A percentile compares a stretch with the other conserved stretches of the same genome.
These are phyloP conservation scores for Cyamopsis tetragonoloba DNA, from an alignment of 306 rosid species.

Conservation along the genomic window DNA sequence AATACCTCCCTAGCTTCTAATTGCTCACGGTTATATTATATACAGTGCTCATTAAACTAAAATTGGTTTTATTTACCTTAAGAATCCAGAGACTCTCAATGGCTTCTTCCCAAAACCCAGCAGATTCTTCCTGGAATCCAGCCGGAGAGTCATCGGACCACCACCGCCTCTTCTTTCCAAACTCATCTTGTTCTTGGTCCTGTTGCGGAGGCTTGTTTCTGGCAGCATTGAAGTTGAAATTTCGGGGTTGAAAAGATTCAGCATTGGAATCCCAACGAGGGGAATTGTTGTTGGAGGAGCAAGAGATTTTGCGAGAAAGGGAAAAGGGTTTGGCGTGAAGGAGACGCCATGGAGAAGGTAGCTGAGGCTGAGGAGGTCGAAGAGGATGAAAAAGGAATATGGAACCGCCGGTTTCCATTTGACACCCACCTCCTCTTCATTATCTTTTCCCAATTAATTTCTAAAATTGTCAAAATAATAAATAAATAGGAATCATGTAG, in stretches of 20 bases:
- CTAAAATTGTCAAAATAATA: neutral
- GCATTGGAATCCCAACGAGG: constrained; percentile 85
- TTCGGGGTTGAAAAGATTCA: constrained; percentile 49
- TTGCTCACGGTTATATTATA: too few relatives aligned
- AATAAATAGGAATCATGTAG: neutral
- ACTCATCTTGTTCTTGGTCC: constrained; percentile 21
- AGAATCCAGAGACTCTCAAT: constrained; percentile 72
- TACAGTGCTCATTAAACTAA: too few relatives aligned
- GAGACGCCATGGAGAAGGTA: constrained; percentile 40
- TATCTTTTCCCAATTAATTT: constrained; percentile 26
- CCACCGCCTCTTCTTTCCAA: constrained; percentile 58
- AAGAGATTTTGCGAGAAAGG: constrained; percentile 38
- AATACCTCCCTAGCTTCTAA: too few relatives aligned
- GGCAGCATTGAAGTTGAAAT: constrained; percentile 40
- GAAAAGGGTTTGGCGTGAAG: constrained; percentile 12
- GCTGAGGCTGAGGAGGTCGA: constrained; percentile 26
- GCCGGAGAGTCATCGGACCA: constrained; percentile 66
- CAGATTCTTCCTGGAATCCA: constrained; percentile 37
- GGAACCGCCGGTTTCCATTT: constrained; percentile 50
- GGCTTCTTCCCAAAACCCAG: constrained; percentile 45
- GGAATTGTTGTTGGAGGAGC: constrained; percentile 38
- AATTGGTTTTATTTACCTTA: constrained; percentile 53
- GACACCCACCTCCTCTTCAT: constrained; percentile 53
- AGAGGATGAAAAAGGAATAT: constrained; percentile 7
- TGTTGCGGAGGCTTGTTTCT: constrained; percentile 29